These are phyloP conservation scores for Emergomyces africanus DNA, from an alignment of 2,329 filamentous ascomycete species.

Conservation along the genomic window DNA sequence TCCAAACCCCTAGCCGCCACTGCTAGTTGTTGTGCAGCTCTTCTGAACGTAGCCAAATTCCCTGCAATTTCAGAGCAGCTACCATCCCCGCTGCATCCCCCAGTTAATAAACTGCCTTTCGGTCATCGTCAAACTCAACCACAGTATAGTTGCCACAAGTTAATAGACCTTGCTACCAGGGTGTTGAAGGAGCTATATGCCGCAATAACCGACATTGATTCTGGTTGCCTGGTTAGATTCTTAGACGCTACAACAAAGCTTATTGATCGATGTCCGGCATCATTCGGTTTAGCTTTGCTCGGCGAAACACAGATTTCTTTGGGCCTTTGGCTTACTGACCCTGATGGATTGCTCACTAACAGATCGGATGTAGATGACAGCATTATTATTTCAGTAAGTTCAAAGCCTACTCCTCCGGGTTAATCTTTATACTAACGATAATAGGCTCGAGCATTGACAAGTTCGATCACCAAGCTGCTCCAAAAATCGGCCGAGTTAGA, in stretches of 20 bases:
- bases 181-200: slow-evolving; percentile 46
- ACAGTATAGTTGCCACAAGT: slow-evolving; percentile 31
- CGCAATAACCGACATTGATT: slow-evolving; percentile 27
- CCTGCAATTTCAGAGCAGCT: slow-evolving; percentile 13
- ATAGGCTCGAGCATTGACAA: slow-evolving; percentile 23
- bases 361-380: slow-evolving; percentile 19
- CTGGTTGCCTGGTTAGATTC: slow-evolving; percentile 33
- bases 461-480: slow-evolving; percentile 20
- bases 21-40: slow-evolving; percentile 23
- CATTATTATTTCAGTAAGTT: slow-evolving; percentile 24
- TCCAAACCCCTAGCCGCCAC: slow-evolving; percentile 12
- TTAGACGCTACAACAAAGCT: slow-evolving; percentile 44
- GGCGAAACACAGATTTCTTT: slow-evolving; percentile 42
- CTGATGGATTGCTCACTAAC: slow-evolving; percentile 16
- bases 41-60: slow-evolving; percentile 25
- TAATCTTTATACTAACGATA: slow-evolving; percentile 12
- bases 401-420: slow-evolving; percentile 1
- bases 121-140: background rate
- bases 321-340: slow-evolving; percentile 24
- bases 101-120: background rate
- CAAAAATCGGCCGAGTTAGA: slow-evolving; percentile 18
- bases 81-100: slow-evolving; percentile 12
- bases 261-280: slow-evolving; percentile 35
- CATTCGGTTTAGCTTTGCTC: slow-evolving; percentile 45
- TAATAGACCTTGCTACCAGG: slow-evolving; percentile 49